Conservation (phyloP, 1,284 basidiomycete genomes). For the Microbotryum violaceum region DNA sequence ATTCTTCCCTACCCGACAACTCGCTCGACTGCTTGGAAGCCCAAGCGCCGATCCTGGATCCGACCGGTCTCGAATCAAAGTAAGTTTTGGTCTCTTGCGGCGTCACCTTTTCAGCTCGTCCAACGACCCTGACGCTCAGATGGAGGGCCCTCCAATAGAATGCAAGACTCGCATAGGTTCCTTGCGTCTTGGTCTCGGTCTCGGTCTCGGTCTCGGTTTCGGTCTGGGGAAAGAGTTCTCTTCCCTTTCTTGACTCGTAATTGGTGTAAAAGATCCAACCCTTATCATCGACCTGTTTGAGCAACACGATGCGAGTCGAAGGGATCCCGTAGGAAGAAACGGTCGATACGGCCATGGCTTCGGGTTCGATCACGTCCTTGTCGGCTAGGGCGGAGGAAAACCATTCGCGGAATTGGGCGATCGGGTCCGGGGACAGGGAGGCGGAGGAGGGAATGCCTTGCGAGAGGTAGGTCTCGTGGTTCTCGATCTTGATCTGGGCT, state of each 20-base stretch:
- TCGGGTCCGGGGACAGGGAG: constrained; percentile 57
- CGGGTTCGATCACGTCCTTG: constrained; percentile 64
- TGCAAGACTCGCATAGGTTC: constrained; percentile 60
- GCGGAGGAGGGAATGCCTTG: constrained; percentile 49
- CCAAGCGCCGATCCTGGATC: constrained; percentile 83
- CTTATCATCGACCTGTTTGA: constrained; percentile 74
- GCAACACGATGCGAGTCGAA: constrained; percentile 77
- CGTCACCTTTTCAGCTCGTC: constrained; percentile 68
- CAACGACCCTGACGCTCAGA: constrained; percentile 75
- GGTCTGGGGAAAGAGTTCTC: constrained; percentile 57
- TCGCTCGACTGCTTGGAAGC: constrained; percentile 77
- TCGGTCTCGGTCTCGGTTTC: constrained; percentile 14
- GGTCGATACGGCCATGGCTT: constrained; percentile 79
- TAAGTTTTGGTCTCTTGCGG: constrained; percentile 70
- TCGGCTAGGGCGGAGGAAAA: constrained; percentile 55
- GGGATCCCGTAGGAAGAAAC: constrained; percentile 61
- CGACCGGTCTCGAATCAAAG: constrained; percentile 73
- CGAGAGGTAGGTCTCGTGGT: constrained; percentile 26
- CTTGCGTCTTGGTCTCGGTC: constrained; percentile 23
- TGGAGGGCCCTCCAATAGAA: constrained; percentile 89
- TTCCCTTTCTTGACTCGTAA: constrained; percentile 84
- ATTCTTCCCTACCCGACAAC: constrained; percentile 53
- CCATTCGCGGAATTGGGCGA: constrained; percentile 77
- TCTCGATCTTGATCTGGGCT: constrained; percentile 12
- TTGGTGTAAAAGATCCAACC: constrained; percentile 97